These are phyloP conservation scores for Yamadazyma diospyri DNA, from an alignment of 1,139 yeast genomes.

Conservation along the genomic window DNA sequence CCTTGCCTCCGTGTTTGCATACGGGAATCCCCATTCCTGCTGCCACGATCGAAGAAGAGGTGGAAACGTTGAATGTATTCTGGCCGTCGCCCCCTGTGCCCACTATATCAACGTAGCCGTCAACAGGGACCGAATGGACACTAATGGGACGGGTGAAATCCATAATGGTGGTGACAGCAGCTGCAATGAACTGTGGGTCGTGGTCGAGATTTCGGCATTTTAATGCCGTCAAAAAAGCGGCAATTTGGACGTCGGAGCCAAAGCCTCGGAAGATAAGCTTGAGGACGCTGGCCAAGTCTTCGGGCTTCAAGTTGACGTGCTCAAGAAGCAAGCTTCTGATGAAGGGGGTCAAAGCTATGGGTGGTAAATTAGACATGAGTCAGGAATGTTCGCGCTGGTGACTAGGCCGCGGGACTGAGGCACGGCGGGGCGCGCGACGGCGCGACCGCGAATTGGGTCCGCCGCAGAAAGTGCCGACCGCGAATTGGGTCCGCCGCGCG, in stretches of 20 bases:
- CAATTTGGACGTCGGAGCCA: conserved; percentile 67
- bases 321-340: conserved; percentile 56
- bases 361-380: conserved; percentile 17
- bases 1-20: conserved; percentile 95
- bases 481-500: no score
- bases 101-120: conserved; percentile 79
- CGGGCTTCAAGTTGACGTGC: conserved; percentile 59
- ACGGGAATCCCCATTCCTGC: conserved; percentile 85
- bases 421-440: no score
- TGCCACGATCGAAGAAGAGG: conserved; percentile 90
- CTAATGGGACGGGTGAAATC: conserved; percentile 57
- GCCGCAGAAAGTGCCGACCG: no score
- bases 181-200: conserved; percentile 74
- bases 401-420: conserved; percentile 1
- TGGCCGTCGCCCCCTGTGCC: conserved; percentile 99
- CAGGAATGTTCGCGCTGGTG: conserved; percentile 4
- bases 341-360: conserved; percentile 57
- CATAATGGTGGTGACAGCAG: conserved; percentile 71
- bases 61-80: conserved; percentile 92
- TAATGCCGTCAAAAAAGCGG: conserved; percentile 76
- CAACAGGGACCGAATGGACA: conserved; percentile 36
- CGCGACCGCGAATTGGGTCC: no score
- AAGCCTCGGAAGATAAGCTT: conserved; percentile 55
- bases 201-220: conserved; percentile 78
- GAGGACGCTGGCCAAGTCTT: conserved; percentile 59